Evolutionary conservation across 495 filamentous ascomycete species (phyloP), one percentile per base, ranked within the genome.

Genomic region (Hypoxylon intermedium): DNA sequence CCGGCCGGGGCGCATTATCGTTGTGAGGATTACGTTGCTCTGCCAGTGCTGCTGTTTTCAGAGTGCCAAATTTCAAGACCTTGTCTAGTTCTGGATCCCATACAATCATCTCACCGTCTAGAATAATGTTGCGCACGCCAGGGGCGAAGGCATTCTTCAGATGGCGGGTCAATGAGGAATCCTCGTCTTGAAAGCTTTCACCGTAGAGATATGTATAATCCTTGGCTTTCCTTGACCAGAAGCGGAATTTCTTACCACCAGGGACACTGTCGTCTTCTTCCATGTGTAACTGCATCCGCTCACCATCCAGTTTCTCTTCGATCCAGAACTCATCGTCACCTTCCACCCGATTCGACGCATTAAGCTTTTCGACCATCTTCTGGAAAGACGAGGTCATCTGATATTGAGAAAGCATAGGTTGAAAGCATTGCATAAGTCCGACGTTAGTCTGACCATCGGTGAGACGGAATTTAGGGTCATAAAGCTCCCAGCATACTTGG

Each of bases 81-180:
- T 86, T 85, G 72, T 96, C 87, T 45, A 90, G 76, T 44, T 89
- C 86, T n/a, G 91, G 87, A 70, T 98, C 92, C 95, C 95, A 98
- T 6, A 92, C 96, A 48, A 98, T 90, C 94, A 98, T 98, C 73
- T 98, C 94, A 7, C 94, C 94, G 64, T 98, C 94, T 2, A 98
- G 79, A 24, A 98, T 96, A 65, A 97, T 81, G 67, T 92, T 84
- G 38, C 86, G 77, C 6, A 98, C 93, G 0, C 86, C 85, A 5
- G 86, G 79, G 12, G 85, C 77, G 67, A 98, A 98, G 3, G 91
- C 92, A 50, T 85, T 79, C 46, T 86, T 84, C 9, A 97, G 74
- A 68, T 96, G 86, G 24, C 92, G 77, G 0, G 94, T 95, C 15
- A 98, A 68, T 6, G 92, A 85, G n/a, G 84, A 83, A 37, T 87